Percentiles rank a stretch among this genome's conserved stretches.
Conservation (phyloP, 495 filamentous ascomycete genomes). For the Monascus purpureus region DNA sequence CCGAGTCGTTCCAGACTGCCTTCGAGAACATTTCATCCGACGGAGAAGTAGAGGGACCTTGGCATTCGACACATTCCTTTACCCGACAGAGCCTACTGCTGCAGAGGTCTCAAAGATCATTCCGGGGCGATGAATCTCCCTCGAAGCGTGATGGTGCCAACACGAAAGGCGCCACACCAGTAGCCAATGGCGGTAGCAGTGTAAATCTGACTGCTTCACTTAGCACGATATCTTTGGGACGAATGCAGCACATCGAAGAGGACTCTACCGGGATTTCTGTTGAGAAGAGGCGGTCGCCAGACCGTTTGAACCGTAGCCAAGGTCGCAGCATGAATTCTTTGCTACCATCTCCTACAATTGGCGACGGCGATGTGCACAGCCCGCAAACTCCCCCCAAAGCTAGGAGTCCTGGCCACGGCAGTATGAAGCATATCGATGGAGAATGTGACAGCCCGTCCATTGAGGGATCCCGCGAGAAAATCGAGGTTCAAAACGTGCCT, state of each 20-base stretch:
- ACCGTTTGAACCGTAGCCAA: neutral
- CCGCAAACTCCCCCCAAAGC: neutral
- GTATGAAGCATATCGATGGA: neutral
- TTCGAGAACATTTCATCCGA: slow-evolving; percentile 50
- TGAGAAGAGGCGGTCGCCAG: no score
- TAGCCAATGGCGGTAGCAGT: no score
- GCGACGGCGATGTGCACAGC: neutral
- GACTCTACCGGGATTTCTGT: no score
- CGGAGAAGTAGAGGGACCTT: slow-evolving; percentile 41
- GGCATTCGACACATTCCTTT: slow-evolving; percentile 20
- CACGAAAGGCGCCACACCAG: slow-evolving; percentile 1
- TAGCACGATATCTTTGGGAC: no score
- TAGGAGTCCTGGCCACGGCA: neutral
- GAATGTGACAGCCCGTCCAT: slow-evolving; percentile 15
- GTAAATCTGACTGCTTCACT: no score
- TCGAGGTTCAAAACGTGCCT: slow-evolving; percentile 14
- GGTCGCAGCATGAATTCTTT: neutral
- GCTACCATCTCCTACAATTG: neutral
- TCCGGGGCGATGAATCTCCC: slow-evolving; percentile 2
- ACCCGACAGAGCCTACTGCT: slow-evolving; percentile 10
- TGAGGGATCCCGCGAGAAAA: slow-evolving; percentile 25
- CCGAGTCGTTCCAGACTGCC: slow-evolving; percentile 64
- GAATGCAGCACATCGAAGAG: no score
- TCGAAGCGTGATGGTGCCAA: slow-evolving; percentile 5
- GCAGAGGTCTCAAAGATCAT: slow-evolving; percentile 12